Percentiles rank a stretch among this genome's conserved stretches.
phyloP scores from a whole-genome alignment of 306 rosid species.

The Quercus agrifolia region DNA sequence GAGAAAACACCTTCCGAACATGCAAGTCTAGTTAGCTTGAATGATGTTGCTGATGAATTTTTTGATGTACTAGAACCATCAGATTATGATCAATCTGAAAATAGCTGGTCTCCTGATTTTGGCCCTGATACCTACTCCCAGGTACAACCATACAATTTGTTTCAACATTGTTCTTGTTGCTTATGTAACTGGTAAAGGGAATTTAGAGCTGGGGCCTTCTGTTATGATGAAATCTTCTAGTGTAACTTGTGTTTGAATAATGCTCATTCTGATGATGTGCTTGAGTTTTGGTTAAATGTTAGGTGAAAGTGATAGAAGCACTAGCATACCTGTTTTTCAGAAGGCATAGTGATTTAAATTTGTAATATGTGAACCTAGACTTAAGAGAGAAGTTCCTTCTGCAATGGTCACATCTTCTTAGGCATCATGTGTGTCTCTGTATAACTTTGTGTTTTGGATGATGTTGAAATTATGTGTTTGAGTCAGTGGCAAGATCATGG shows the following conservation, averaged over 20 bases:
- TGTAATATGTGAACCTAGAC: background rate
- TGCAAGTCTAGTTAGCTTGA: conserved; percentile 46
- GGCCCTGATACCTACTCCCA: conserved; percentile 34
- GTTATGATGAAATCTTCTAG: background rate
- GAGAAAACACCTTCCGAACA: conserved; percentile 50
- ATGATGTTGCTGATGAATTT: conserved; percentile 64
- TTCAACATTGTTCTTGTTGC: conserved; percentile 1
- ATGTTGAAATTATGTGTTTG: background rate
- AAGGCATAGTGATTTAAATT: background rate
- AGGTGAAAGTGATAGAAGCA: background rate
- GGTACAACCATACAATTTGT: conserved; percentile 35
- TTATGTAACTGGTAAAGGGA: background rate
- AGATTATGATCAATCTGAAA: conserved; percentile 45
- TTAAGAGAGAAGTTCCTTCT: background rate
- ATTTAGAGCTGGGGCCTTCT: background rate
- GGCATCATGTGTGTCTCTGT: background rate
- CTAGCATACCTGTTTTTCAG: background rate
- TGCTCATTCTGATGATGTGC: background rate
- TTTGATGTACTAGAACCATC: conserved; percentile 83
- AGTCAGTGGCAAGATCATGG: background rate
- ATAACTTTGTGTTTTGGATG: background rate
- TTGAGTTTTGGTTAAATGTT: background rate
- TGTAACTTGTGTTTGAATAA: background rate
- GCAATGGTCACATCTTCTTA: background rate
- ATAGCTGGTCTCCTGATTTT: conserved; percentile 49